phyloP scores from a whole-genome alignment of 495 filamentous ascomycete species.

The Daldinia decipiens region DNA sequence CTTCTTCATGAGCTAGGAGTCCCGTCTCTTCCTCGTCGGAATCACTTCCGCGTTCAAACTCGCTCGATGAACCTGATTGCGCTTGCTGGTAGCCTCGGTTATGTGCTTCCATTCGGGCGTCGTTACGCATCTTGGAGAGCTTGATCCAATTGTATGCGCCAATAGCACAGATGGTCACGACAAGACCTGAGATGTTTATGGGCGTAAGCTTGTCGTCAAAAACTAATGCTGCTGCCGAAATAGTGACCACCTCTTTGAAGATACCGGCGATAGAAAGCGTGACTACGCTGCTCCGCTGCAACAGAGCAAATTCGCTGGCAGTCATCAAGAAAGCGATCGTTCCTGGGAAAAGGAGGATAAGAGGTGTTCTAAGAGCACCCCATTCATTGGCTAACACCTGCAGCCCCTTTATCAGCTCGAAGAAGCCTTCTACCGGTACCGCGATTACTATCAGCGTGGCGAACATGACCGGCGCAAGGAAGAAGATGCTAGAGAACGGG shows the following conservation, averaged over 20 bases:
- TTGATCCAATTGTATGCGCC: conserved; percentile 95
- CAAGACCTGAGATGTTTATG: conserved; percentile 85
- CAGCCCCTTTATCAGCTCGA: conserved; percentile 70
- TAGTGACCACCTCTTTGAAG: conserved; percentile 99
- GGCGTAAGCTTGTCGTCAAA: conserved; percentile 91
- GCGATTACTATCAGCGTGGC: conserved; percentile 80
- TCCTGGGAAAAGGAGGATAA: conserved; percentile 88
- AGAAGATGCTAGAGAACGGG: conserved; percentile 96
- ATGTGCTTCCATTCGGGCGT: conserved; percentile 65
- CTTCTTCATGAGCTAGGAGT: conserved; percentile 47
- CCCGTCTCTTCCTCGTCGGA: conserved; percentile 47
- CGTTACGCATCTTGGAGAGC: conserved; percentile 83
- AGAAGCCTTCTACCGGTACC: conserved; percentile 84
- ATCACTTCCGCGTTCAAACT: conserved; percentile 38
- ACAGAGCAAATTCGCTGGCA: conserved; percentile 90
- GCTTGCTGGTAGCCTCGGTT: conserved; percentile 40
- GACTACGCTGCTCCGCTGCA: conserved; percentile 95
- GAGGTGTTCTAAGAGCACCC: conserved; percentile 65
- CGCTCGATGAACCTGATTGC: conserved; percentile 44
- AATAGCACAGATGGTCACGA: conserved; percentile 90
- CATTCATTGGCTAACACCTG: conserved; percentile 68
- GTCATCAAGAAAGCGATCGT: conserved; percentile 96
- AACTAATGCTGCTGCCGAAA: conserved; percentile 84
- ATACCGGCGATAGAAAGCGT: conserved; percentile 97
- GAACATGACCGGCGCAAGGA: conserved; percentile 97